Base-by-base conservation (phyloP, 768 basidiomycete species). In the Tricholoma terreum region DNA sequence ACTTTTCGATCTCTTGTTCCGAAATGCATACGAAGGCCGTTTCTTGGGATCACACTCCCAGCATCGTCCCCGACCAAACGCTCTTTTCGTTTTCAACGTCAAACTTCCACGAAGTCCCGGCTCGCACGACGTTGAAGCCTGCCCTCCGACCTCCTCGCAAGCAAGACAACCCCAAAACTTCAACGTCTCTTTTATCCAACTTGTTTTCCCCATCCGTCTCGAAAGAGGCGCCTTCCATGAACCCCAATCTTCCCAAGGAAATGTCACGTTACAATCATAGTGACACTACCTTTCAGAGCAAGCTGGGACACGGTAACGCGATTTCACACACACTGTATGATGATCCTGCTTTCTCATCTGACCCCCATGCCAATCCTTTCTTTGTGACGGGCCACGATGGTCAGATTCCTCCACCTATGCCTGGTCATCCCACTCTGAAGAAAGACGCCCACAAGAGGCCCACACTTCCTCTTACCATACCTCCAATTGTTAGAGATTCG, bases 291-390 rank as follows among this genome's bases (percentile, higher is more conserved):
- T 27, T 27, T 27, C 24, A 27, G 24, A 27, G 24, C 24, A 27
- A 27, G 24, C 24, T 27, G 24, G 24, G 24, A 6, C 24, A 6
- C 24, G 24, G 24, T 27, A 65, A 36, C 55, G 67, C 69, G 63
- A 50, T 69, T 62, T 51, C 72, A 17, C 58, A 52, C 64, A 59
- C 71, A 6, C 22, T 78, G 3, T 73, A 76, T 52, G 74, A 80
- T 63, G 81, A 83, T 62, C 84, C 83, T 50, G 84, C 84, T 0
- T 85, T 85, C 73, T 84, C 84, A 60, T 61, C 77, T 52, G 79
- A 84, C 71, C 84, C 84, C 15, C 73, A 72, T 53, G 64, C 73
- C 4, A 73, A 86, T 68, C 84, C 83, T 1, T 76, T 72, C 60
- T 67, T 73, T 63, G 59, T 57, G 66, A 67, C 71, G 57, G 63